Evolutionary conservation across 352 stramenopile species (phyloP).

Genomic region (Globisporangium orthogonon): DNA sequence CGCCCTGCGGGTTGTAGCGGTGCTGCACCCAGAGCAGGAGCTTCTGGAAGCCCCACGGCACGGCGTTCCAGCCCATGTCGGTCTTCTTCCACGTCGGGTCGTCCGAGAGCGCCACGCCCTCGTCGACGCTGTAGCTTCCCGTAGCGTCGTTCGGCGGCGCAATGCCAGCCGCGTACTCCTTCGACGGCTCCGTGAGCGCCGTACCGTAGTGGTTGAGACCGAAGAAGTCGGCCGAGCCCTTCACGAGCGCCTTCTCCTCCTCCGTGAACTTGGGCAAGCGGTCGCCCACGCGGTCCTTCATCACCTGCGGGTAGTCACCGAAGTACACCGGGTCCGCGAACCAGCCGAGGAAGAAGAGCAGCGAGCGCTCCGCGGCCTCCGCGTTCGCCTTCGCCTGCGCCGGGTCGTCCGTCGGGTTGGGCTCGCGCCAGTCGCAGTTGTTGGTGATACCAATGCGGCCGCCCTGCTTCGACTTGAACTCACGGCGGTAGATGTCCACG

Average conservation of each 20-base stretch:
- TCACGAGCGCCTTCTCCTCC: slow-evolving; percentile 70
- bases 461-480: slow-evolving; percentile 62
- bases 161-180: slow-evolving; percentile 23
- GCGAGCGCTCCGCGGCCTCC: slow-evolving; percentile 66
- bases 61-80: slow-evolving; percentile 74
- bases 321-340: slow-evolving; percentile 89
- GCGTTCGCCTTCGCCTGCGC: slow-evolving; percentile 47
- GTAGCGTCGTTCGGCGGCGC: slow-evolving; percentile 11
- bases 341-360: slow-evolving; percentile 89
- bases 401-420: slow-evolving; percentile 37
- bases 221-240: slow-evolving; percentile 90
- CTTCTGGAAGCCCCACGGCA: slow-evolving; percentile 81
- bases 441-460: slow-evolving; percentile 91
- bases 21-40: slow-evolving; percentile 88
- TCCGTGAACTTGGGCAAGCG: slow-evolving; percentile 88
- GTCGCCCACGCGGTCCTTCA: slow-evolving; percentile 76
- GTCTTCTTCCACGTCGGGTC: slow-evolving; percentile 67
- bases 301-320: slow-evolving; percentile 90
- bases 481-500: slow-evolving; percentile 77
- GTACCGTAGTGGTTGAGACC: slow-evolving; percentile 94
- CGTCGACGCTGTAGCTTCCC: slow-evolving; percentile 31
- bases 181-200: slow-evolving; percentile 29
- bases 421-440: slow-evolving; percentile 87
- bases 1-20: slow-evolving; percentile 65
- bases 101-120: slow-evolving; percentile 29